Conservation (phyloP, 371 early-diverging fungal genomes). For the Mortierella sp. region DNA sequence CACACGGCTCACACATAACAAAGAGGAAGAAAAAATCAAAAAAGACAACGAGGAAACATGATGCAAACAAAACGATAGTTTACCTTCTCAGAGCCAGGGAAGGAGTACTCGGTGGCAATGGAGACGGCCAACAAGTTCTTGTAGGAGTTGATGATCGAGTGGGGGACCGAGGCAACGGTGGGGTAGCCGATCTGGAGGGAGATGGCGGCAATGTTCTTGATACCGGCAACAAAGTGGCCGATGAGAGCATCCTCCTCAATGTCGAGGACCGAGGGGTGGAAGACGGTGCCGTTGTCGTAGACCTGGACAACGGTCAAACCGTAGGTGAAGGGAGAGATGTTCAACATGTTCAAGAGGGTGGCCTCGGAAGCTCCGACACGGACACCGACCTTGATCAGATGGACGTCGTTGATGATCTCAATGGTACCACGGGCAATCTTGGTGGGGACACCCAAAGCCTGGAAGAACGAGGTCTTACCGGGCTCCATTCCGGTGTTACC, state of each 20-base stretch:
- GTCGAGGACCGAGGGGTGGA: conserved; percentile 93
- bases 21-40: conserved; percentile 3
- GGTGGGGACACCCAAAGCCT: conserved; percentile 99
- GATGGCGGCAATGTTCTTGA: conserved; percentile 93
- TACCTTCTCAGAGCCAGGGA: conserved; percentile 92
- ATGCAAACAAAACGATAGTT: conserved; percentile 19
- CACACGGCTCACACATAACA: conserved; percentile 60
- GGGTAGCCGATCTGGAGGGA: conserved; percentile 96
- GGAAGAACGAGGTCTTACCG: conserved; percentile 99
- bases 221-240: conserved; percentile 83
- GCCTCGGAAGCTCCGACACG: conserved; percentile 99
- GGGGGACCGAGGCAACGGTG: conserved; percentile 97
- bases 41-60: conserved; percentile 3
- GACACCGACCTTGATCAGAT: conserved; percentile 91
- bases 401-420: conserved; percentile 98
- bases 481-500: conserved; percentile 99
- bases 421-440: conserved; percentile 99
- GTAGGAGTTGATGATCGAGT: conserved; percentile 97
- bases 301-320: conserved; percentile 96
- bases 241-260: conserved; percentile 91
- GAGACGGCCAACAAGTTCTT: conserved; percentile 95
- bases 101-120: conserved; percentile 94
- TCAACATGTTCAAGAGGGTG: conserved; percentile 98
- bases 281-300: conserved; percentile 95
- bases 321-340: conserved; percentile 99